Evolutionary conservation across 495 filamentous ascomycete species (phyloP).

Genomic region (Talaromyces nanjingensis): DNA sequence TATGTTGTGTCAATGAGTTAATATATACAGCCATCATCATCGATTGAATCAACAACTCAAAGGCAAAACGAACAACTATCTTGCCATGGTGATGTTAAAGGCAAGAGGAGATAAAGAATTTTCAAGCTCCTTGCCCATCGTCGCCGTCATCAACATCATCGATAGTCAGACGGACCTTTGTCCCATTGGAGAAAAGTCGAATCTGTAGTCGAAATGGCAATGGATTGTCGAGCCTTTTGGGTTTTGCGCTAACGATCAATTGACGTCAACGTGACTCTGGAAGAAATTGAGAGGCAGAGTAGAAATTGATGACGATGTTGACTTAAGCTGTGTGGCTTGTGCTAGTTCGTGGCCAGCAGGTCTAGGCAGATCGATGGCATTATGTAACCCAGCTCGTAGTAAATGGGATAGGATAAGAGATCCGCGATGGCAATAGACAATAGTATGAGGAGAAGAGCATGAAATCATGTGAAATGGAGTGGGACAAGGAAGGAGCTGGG

Average conservation of each 20-base stretch:
- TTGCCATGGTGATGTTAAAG: background rate
- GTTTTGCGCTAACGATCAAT: background rate
- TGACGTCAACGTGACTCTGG: conserved; percentile 4
- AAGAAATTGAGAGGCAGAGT: background rate
- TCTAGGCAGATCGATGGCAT: background rate
- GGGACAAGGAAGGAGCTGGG: background rate
- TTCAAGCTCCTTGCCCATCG: background rate
- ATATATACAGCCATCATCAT: background rate
- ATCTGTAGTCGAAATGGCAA: background rate
- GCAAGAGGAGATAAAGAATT: background rate
- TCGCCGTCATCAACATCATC: background rate
- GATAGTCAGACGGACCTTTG: background rate
- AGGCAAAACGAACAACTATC: background rate
- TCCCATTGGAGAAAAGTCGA: background rate
- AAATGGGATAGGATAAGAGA: background rate
- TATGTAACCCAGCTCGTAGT: background rate
- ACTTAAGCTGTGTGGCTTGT: background rate
- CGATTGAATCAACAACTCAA: background rate
- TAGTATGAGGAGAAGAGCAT: too few species aligned
- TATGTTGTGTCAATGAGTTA: background rate
- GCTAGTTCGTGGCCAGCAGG: background rate
- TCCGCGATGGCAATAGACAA: background rate
- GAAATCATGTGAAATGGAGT: background rate
- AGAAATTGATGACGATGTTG: background rate
- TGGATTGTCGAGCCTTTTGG: background rate